A percentile compares a stretch with the other conserved stretches of the same genome.
These are phyloP conservation scores for Centella asiatica DNA, from an alignment of 129 eudicot species.

Conservation along the genomic window DNA sequence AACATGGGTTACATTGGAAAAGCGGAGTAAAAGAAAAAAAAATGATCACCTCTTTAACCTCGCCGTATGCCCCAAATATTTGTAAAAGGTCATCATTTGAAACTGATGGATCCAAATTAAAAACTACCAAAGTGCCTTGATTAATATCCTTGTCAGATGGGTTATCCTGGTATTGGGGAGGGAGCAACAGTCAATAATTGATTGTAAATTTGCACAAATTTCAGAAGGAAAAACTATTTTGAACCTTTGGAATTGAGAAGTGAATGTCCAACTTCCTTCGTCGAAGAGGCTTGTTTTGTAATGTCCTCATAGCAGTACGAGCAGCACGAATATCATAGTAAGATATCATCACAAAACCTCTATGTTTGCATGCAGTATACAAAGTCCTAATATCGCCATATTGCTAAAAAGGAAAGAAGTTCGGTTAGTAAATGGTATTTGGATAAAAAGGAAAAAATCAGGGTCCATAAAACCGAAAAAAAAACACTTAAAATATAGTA, in stretches of 20 bases:
- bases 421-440: slow-evolving; percentile 12
- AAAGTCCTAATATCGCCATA: slow-evolving; percentile 87
- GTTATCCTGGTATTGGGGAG: slow-evolving; percentile 45
- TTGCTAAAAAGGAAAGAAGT: slow-evolving; percentile 40
- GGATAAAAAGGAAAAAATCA: background rate
- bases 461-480: background rate
- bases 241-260: slow-evolving; percentile 94
- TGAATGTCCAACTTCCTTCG: slow-evolving; percentile 94
- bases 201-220: background rate
- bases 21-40: background rate
- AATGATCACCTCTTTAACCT: slow-evolving; percentile 71
- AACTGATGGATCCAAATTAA: slow-evolving; percentile 91
- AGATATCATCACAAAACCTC: slow-evolving; percentile 99
- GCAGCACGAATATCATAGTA: slow-evolving; percentile 97
- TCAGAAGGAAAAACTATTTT: background rate
- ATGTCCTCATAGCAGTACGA: slow-evolving; percentile 75
- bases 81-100: slow-evolving; percentile 82
- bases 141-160: slow-evolving; percentile 96
- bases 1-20: background rate
- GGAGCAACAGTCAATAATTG: background rate
- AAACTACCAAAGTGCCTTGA: slow-evolving; percentile 90
- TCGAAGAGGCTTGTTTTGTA: slow-evolving; percentile 79
- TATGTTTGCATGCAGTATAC: slow-evolving; percentile 84
- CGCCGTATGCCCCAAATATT: slow-evolving; percentile 92
- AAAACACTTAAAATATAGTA: background rate